These are phyloP conservation scores for Aegilops longissima DNA, from an alignment of 176 grass and related monocot species.

Conservation along the genomic window DNA sequence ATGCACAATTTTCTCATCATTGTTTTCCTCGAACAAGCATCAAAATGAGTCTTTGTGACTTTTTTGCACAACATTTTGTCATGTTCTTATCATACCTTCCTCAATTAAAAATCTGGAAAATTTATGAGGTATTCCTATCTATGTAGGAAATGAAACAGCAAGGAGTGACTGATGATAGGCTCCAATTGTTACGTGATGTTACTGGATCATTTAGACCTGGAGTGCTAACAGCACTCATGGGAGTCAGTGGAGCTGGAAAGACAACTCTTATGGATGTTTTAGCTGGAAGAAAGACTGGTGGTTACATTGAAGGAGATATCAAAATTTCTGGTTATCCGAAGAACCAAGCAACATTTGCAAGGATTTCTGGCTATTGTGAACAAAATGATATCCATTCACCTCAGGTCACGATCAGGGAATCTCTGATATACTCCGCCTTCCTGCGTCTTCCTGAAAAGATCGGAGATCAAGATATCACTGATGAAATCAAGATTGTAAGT, in stretches of 20 bases:
- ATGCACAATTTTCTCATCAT: slow-evolving; percentile 13
- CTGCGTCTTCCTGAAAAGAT: slow-evolving; percentile 75
- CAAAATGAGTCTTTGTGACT: not conserved
- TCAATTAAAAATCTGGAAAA: slow-evolving; percentile 14
- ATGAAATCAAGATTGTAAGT: slow-evolving; percentile 82
- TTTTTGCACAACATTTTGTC: not conserved
- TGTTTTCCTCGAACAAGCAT: not conserved
- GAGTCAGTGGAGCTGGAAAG: slow-evolving; percentile 98
- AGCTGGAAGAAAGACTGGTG: slow-evolving; percentile 94
- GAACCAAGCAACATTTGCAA: slow-evolving; percentile 94
- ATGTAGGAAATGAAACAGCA: slow-evolving; percentile 95
- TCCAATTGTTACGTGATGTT: slow-evolving; percentile 80
- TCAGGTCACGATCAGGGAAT: slow-evolving; percentile 94
- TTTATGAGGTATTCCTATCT: slow-evolving; percentile 22
- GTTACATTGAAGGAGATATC: slow-evolving; percentile 98
- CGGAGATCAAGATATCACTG: slow-evolving; percentile 73
- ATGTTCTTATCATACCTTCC: slow-evolving; percentile 21
- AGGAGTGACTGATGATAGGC: slow-evolving; percentile 89
- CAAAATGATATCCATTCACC: slow-evolving; percentile 99
- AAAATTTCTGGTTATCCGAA: slow-evolving; percentile 87
- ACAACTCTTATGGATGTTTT: slow-evolving; percentile 98
- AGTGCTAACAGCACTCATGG: slow-evolving; percentile 96
- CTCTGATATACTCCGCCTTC: slow-evolving; percentile 94
- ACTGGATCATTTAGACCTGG: slow-evolving; percentile 85
- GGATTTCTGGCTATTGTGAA: slow-evolving; percentile 97